Base-by-base conservation (phyloP, 306 rosid species). In the Pueraria montana region DNA sequence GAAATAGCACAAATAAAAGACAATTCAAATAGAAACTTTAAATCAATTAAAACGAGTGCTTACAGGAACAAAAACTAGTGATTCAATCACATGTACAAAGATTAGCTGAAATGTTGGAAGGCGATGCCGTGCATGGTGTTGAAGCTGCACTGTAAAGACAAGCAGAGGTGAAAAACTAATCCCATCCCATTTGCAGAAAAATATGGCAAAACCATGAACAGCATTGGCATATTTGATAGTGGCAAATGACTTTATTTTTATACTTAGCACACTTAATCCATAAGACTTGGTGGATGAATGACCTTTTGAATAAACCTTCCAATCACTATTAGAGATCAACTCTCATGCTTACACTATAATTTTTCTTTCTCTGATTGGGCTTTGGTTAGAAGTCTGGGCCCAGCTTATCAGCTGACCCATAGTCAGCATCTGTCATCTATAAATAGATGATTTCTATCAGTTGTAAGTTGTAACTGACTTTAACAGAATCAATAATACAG, bases 1-100 rank as follows among this genome's bases (percentile, higher is more conserved):
- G 70, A 76, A 78, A 83, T 26, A 45, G 48, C 55, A 72, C 34
- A 52, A 58, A 45, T 42, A 76, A 32, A 27, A 20, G 64, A 67
- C 7, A 50, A 72, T 53, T 68, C 64, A 68, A 71, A 72, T 18
- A 62, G 59, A 34, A 69, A 84, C 34, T 59, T 20, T 12, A 53
- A 55, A 82, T 21, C 63, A 36, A 80, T 18, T 20, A 50, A 46
- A 79, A 78, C 8, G 56, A 71, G 82, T 61, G 58, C 92, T 90
- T 90, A 94, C 98, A 74, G 99, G 99, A 80, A 96, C 99, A 90
- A 96, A 96, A 83, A 96, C 99, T 18, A 96, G 92, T 27, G 99
- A 96, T 91, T 96, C 99, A 67, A 96, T 94, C 49, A 96, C 99
- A 82, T 96, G 99, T 80, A 94, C 99, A 88, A 96, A 96, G 77